Evolutionary conservation across 2,329 filamentous ascomycete genomes (phyloP).

Genomic region (Colletotrichum somersetense): DNA sequence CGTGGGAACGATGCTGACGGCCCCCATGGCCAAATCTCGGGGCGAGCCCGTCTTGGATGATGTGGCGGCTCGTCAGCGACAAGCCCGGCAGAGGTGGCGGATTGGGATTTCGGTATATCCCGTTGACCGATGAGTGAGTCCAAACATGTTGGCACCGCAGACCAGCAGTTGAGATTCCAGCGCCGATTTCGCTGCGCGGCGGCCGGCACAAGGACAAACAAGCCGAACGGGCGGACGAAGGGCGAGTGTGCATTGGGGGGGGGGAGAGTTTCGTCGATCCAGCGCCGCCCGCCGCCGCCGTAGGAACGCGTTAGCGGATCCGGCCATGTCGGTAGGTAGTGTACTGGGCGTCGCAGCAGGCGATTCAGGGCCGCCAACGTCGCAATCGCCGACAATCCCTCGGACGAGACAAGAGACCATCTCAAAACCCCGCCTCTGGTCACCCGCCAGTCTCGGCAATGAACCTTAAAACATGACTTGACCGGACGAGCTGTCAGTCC

Average conservation of each 20-base stretch:
- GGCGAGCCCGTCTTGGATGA: conserved; percentile 6
- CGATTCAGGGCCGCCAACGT: conserved; percentile 2
- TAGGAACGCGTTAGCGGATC: conserved; percentile 20
- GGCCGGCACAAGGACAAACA: conserved; percentile 1
- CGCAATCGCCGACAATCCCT: neutral
- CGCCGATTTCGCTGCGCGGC: conserved; percentile 30
- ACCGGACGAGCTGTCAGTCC: conserved; percentile 1
- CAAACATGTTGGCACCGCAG: neutral
- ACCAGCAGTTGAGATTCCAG: neutral
- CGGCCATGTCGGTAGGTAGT: conserved; percentile 1
- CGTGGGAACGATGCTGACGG: conserved; percentile 3
- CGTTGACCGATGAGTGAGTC: conserved; percentile 10
- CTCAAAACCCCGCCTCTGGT: conserved; percentile 5
- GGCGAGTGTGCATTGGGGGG: neutral
- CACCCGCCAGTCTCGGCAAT: conserved; percentile 33
- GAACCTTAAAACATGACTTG: neutral
- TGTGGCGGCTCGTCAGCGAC: conserved; percentile 10
- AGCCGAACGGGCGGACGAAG: conserved; percentile 18
- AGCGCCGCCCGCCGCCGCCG: conserved; percentile 6
- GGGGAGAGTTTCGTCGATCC: conserved; percentile 8
- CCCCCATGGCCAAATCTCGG: conserved; percentile 10
- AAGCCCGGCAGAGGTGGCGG: conserved; percentile 18
- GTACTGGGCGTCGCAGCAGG: neutral
- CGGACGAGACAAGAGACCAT: neutral
- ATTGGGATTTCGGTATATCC: neutral